phyloP scores from a whole-genome alignment of 768 basidiomycete species.

The Dacryopinax primogenitus region DNA sequence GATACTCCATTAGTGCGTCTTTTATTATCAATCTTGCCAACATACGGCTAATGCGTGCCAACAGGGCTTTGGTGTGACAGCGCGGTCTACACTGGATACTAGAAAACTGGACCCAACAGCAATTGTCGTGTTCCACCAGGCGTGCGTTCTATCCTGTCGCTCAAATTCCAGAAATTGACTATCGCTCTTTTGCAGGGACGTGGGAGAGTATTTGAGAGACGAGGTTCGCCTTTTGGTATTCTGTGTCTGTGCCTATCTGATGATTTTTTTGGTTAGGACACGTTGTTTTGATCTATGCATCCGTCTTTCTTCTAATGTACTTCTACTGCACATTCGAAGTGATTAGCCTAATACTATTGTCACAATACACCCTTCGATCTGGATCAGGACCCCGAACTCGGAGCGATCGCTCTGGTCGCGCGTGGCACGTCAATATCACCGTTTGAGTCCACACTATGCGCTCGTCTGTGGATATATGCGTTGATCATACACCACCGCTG shows the following conservation, averaged over 20 bases:
- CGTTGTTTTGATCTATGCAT: constrained; percentile 10
- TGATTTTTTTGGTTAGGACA: constrained; percentile 8
- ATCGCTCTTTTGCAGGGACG: constrained; percentile 47
- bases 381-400: too few species aligned
- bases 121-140: constrained; percentile 97
- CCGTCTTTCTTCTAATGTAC: background rate
- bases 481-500: too few species aligned
- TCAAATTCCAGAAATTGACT: constrained; percentile 8
- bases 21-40: background rate
- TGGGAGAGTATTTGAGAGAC: constrained; percentile 95
- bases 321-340: background rate
- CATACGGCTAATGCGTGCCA: constrained; percentile 14
- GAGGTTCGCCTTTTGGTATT: constrained; percentile 42
- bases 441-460: too few species aligned
- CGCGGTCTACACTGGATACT: constrained; percentile 88
- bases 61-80: constrained; percentile 95
- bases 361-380: too few species aligned
- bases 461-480: too few species aligned
- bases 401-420: too few species aligned
- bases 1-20: constrained; percentile 70
- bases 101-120: constrained; percentile 93
- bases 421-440: too few species aligned
- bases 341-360: too few species aligned
- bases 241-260: background rate
- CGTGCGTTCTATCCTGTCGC: constrained; percentile 40